phyloP scores from a whole-genome alignment of 208 protist species.

The Angomonas deanei region DNA sequence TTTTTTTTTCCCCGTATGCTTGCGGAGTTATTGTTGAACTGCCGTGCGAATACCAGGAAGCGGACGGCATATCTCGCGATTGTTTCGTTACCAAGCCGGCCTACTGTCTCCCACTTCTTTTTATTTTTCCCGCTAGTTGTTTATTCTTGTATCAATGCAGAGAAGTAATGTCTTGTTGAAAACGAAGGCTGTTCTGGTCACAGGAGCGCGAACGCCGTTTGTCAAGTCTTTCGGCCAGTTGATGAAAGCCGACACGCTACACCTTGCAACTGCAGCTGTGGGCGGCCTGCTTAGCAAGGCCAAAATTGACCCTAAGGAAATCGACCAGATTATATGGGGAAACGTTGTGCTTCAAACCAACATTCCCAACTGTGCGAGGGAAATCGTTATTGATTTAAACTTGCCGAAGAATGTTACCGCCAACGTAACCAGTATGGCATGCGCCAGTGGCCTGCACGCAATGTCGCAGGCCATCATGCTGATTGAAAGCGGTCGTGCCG shows the following conservation, averaged over 20 bases:
- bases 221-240: constrained; percentile 66
- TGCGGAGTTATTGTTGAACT: too few species aligned
- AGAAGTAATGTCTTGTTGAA: constrained; percentile 16
- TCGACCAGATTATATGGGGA: constrained; percentile 86
- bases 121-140: too few species aligned
- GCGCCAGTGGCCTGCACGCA: constrained; percentile 70
- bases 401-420: constrained; percentile 63
- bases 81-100: too few species aligned
- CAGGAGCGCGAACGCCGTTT: constrained; percentile 67
- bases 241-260: constrained; percentile 54
- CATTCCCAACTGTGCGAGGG: constrained; percentile 73
- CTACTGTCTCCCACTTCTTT: too few species aligned
- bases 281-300: constrained; percentile 62
- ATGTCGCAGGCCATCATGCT: constrained; percentile 68
- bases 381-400: constrained; percentile 84
- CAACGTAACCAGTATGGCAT: constrained; percentile 77
- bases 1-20: too few species aligned
- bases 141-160: too few species aligned
- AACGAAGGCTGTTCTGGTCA: constrained; percentile 54
- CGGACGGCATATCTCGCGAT: too few species aligned
- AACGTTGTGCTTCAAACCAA: constrained; percentile 81
- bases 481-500: constrained; percentile 69
- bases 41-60: too few species aligned
- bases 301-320: constrained; percentile 57
- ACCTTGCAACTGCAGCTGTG: constrained; percentile 55